phyloP scores from a whole-genome alignment of 345 rosid genomes.

The Garcia nutans region DNA sequence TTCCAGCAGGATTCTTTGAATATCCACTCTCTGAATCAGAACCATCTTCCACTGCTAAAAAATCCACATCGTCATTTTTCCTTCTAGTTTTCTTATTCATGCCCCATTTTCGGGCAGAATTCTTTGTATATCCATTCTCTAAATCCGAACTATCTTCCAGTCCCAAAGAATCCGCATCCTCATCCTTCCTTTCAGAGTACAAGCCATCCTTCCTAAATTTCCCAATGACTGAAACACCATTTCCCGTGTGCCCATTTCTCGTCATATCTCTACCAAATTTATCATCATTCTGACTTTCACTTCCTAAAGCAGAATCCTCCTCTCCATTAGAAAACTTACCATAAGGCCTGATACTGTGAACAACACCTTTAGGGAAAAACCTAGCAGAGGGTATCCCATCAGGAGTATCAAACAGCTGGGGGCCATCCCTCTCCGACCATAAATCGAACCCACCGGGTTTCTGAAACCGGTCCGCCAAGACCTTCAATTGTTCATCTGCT shows the following conservation, averaged over 20 bases:
- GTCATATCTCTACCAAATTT: not conserved
- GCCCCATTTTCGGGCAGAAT: not conserved
- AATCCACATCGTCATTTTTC: too few species aligned
- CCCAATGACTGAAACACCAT: not conserved
- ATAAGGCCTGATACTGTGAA: conserved; percentile 70
- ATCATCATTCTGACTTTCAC: not conserved
- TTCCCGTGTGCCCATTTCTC: not conserved
- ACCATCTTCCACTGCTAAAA: too few species aligned
- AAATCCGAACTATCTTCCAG: not conserved
- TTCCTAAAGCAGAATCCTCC: conserved; percentile 4
- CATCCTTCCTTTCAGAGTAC: not conserved
- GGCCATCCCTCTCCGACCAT: conserved; percentile 75
- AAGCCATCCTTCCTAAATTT: not conserved
- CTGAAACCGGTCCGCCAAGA: conserved; percentile 87
- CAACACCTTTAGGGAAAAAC: conserved; percentile 85
- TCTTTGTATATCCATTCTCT: not conserved
- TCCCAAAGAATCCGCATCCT: not conserved
- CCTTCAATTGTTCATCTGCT: conserved; percentile 85
- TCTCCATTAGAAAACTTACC: conserved; percentile 24
- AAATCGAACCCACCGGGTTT: conserved; percentile 82
- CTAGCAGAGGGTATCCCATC: conserved; percentile 77
- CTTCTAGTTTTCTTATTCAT: not conserved
- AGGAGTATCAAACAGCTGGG: conserved; percentile 52
- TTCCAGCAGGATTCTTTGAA: too few species aligned
- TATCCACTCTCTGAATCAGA: too few species aligned